Conservation (phyloP, 495 filamentous ascomycete genomes). For the Penicillium riverlandense region DNA sequence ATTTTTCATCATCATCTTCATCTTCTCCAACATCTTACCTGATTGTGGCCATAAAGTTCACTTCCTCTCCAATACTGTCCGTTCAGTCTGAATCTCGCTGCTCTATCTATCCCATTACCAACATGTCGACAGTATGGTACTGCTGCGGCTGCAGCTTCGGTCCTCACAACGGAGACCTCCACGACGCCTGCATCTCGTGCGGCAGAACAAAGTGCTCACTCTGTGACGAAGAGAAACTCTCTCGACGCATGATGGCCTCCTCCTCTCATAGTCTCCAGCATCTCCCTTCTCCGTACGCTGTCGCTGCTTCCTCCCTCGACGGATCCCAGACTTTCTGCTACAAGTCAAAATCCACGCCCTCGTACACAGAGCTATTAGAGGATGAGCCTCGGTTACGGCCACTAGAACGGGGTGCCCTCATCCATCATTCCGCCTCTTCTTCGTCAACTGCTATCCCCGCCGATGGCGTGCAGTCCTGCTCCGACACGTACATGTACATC, state of each 20-base stretch:
- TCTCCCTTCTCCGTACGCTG: no score
- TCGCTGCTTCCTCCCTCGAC: conserved; percentile 2
- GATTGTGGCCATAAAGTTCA: no score
- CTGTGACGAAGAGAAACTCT: conserved; percentile 14
- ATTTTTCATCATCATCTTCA: no score
- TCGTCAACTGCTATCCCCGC: no score
- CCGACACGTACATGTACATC: conserved; percentile 20
- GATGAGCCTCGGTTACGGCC: conserved; percentile 5
- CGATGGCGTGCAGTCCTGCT: neutral
- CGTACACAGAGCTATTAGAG: conserved; percentile 3
- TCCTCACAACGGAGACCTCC: conserved; percentile 17
- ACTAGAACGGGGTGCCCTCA: neutral
- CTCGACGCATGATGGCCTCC: neutral
- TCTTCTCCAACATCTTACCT: no score
- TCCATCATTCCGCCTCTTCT: neutral
- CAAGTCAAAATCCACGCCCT: conserved; percentile 1
- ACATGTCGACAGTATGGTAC: conserved; percentile 24
- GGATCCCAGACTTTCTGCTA: conserved; percentile 1
- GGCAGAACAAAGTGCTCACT: conserved; percentile 7
- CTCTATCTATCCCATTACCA: neutral
- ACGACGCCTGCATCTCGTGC: conserved; percentile 22
- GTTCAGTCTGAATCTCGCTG: neutral
- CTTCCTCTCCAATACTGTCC: neutral
- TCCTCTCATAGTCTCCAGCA: no score
- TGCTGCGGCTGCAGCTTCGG: conserved; percentile 27